Evolutionary conservation across 139 green algal species (phyloP).

Genomic region (Monoraphidium neglectum): DNA sequence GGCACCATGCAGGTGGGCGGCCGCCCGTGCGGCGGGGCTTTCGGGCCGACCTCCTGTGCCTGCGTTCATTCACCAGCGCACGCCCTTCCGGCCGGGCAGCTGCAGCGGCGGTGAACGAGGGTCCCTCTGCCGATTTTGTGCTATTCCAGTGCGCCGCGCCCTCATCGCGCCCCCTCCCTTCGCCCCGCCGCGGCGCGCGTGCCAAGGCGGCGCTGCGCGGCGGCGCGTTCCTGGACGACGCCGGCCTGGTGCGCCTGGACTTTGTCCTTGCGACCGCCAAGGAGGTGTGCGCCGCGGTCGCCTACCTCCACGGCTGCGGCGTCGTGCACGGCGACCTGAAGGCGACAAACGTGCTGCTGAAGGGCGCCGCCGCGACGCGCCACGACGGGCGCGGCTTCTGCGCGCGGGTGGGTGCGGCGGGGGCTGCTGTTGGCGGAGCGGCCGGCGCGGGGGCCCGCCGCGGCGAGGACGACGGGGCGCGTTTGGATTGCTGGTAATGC

Average conservation of each 20-base stretch:
- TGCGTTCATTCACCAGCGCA: no score
- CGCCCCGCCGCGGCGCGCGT: background rate
- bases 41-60: no score
- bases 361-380: background rate
- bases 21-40: no score
- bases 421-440: background rate
- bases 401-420: background rate
- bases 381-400: slow-evolving; percentile 20
- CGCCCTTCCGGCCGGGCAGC: no score
- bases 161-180: background rate
- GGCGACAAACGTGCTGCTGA: slow-evolving; percentile 53
- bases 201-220: slow-evolving; percentile 3
- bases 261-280: slow-evolving; percentile 28
- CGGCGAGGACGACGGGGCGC: no score
- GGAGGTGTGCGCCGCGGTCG: slow-evolving; percentile 20
- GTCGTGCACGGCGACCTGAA: slow-evolving; percentile 56
- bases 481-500: background rate
- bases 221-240: slow-evolving; percentile 6
- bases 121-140: no score
- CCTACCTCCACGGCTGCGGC: slow-evolving; percentile 38
- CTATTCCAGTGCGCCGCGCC: no score
- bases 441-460: no score
- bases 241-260: no score
- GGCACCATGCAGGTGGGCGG: slow-evolving; percentile 32
- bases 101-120: no score